Evolutionary conservation across 2,329 filamentous ascomycete species (phyloP), one percentile per base, ranked within the genome.

Genomic region (Zasmidium cellare): DNA sequence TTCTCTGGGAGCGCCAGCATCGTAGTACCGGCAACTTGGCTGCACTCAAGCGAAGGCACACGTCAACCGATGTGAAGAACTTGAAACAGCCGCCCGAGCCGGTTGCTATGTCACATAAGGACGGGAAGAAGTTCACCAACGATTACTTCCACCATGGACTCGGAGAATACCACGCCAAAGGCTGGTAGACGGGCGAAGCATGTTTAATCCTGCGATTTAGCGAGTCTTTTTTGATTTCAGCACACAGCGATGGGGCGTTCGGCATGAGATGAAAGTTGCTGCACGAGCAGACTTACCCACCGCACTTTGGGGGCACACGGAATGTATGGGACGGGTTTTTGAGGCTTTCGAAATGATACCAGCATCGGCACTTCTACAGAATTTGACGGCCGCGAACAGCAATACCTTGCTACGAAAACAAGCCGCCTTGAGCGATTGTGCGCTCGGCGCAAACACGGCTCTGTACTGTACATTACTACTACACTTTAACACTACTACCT

Each of bases 1-100:
- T 99, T 16, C 84, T 97, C 16, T 96, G 91, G 90, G 94, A 99
- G 74, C 88, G 94, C 53, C 91, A 96, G 71, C 93, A 97, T 72
- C 96, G 94, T 82, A 91, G 91, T 58, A 89, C 90, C 31, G 93
- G 91, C 7, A 90, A 88, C 68, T 92, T 93, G 63, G 91, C 92
- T 1, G 90, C 93, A 55, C 82, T 96, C 57, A 96, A 96, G 80
- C 86, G 93, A 62, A 84, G 91, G 59, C 92, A 97, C 73, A 96
- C 92, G 7, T 90, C 93, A 2, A 90, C 93, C 65, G 92, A 97
- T 71, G 87, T 97, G 62, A 89, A 90, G 61, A 96, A 96, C 74
- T 82, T 97, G 46, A 89, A 88, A 76, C 86, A 94, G 73, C 91
- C 89, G 69, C 90, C 91, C 3, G 87, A 90, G 65, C 75, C 80